Evolutionary conservation across 2,329 filamentous ascomycete genomes (phyloP).

Genomic region (Thielaviopsis ethacetica): DNA sequence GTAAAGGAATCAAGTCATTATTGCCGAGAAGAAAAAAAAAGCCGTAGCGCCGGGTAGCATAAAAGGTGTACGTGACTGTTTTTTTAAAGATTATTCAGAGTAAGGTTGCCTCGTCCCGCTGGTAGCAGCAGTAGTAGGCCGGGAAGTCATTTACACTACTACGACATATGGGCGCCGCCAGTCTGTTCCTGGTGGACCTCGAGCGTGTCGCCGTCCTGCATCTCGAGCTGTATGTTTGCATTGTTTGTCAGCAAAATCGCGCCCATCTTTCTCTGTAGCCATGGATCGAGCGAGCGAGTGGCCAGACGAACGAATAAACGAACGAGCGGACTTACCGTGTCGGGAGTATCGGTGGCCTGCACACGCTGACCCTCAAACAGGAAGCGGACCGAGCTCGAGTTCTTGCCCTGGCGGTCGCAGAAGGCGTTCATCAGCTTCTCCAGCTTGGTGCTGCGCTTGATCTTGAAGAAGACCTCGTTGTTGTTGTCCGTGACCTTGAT

Average conservation of each 20-base stretch:
- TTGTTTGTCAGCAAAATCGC: neutral
- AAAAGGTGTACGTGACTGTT: too few species aligned
- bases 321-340: slow-evolving; percentile 50
- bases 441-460: slow-evolving; percentile 88
- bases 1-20: too few species aligned
- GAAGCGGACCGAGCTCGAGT: slow-evolving; percentile 70
- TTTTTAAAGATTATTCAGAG: too few species aligned
- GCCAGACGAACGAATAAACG: too few species aligned
- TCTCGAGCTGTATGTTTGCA: slow-evolving; percentile 57
- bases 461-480: slow-evolving; percentile 99
- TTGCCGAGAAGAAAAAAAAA: too few species aligned
- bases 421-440: slow-evolving; percentile 98
- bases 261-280: neutral
- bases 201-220: slow-evolving; percentile 88
- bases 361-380: slow-evolving; percentile 93
- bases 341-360: slow-evolving; percentile 74
- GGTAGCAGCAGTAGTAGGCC: neutral
- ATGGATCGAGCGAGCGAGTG: neutral
- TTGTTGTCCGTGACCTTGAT: slow-evolving; percentile 99
- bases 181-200: slow-evolving; percentile 98
- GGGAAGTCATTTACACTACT: neutral
- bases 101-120: too few species aligned
- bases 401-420: slow-evolving; percentile 90
- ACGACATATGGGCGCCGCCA: slow-evolving; percentile 38
- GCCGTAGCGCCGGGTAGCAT: too few species aligned